Evolutionary conservation across 768 basidiomycete genomes (phyloP).

Genomic region (Serendipita vermifera): DNA sequence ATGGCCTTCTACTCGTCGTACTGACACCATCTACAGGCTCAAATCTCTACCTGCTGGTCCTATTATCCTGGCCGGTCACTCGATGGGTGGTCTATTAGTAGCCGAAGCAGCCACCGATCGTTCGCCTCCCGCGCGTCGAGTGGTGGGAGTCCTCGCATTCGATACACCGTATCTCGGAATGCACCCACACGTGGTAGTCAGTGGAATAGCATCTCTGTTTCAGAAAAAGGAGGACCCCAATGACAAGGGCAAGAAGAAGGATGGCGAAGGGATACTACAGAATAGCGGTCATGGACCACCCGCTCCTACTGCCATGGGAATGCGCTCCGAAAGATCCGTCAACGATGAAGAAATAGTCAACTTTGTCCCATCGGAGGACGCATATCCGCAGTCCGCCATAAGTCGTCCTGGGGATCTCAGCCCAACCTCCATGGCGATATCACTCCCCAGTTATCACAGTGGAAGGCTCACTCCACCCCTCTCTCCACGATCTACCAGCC

Average conservation of each 20-base stretch:
- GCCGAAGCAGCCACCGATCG: slow-evolving; percentile 35
- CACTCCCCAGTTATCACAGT: slow-evolving; percentile 15
- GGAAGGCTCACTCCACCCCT: slow-evolving; percentile 15
- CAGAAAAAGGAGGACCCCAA: slow-evolving; percentile 23
- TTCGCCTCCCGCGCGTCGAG: slow-evolving; percentile 24
- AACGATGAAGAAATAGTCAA: not conserved
- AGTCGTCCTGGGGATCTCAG: not conserved
- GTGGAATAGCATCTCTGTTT: slow-evolving; percentile 42
- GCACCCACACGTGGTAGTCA: slow-evolving; percentile 49
- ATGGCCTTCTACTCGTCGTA: not conserved
- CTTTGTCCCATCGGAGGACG: not conserved
- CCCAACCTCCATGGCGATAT: slow-evolving; percentile 9
- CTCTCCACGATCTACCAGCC: slow-evolving; percentile 14
- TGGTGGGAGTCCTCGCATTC: slow-evolving; percentile 43
- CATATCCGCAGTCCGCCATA: not conserved
- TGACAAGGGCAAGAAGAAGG: not conserved
- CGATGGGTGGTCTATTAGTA: slow-evolving; percentile 49
- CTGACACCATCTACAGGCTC: slow-evolving; percentile 29
- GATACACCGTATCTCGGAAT: slow-evolving; percentile 48
- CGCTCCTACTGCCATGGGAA: not conserved
- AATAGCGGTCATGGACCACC: not conserved
- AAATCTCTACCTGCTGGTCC: slow-evolving; percentile 41
- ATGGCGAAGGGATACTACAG: not conserved
- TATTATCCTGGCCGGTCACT: slow-evolving; percentile 44
- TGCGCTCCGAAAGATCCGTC: not conserved